Evolutionary conservation across 208 protist species (phyloP), one percentile per base, ranked within the genome.

Genomic region (Phytomonas francai): DNA sequence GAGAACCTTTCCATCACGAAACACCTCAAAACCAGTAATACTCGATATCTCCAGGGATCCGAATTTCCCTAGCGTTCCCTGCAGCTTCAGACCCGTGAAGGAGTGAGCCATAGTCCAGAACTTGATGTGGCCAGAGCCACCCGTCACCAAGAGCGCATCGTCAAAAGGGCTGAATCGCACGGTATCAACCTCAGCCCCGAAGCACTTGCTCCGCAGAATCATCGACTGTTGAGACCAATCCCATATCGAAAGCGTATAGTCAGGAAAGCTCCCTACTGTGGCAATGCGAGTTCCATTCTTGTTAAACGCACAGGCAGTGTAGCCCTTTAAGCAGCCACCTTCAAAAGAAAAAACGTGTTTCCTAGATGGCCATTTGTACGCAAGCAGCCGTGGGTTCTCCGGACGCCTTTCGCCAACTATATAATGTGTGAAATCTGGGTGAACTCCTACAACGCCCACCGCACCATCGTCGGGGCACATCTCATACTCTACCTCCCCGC

Each of bases 41-140:
- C 99, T 97, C 30, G 93, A 94, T 27, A 99, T 97, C 65, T 99
- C 97, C 45, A 98, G 87, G 8, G 95, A 94, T 12, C 98, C 98
- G 72, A 99, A 99, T 80, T 99, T 99, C 29, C 98, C 98, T 58
- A 99, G 86, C 16, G 91, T 78, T 28, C 97, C 95, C 64, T 98
- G 89, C 22, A 99, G 85, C 74, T 99, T 99, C 65, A 98, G 84
- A 0, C 98, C 98, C 0, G 98, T 99, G 79, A 99, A 99, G 25
- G 98, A 99, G 30, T 91, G 74, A 0, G 98, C 97, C 96, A 99
- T 99, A 45, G 93, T 88, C 98, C 98, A 99, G 73, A 99, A 99
- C 62, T 98, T 98, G 63, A 99, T 97, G 77, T 99, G 97, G 0
- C 97, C 97, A 0, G 80, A 81, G 4, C 98, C 98, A 16, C 89